phyloP scores from a whole-genome alignment of 371 early-diverging fungal species.

The Chytridium lagenaria region DNA sequence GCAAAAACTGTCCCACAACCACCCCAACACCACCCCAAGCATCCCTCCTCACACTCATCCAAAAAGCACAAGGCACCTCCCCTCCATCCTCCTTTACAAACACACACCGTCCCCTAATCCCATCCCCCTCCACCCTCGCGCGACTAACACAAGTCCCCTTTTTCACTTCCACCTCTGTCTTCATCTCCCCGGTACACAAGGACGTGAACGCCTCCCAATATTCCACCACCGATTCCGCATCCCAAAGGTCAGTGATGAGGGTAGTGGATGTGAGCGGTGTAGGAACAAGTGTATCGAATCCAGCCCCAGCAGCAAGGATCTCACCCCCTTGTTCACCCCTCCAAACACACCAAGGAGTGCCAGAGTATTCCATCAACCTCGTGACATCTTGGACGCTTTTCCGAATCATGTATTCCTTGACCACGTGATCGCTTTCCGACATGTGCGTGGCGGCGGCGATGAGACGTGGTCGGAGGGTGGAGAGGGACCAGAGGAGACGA shows the following conservation, averaged over 20 bases:
- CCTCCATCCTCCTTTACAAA: conserved; percentile 1
- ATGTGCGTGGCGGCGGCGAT: not conserved
- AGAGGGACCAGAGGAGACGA: conserved; percentile 9
- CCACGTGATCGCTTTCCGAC: not conserved
- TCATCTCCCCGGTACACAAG: not conserved
- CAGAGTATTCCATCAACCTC: not conserved
- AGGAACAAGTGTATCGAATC: not conserved
- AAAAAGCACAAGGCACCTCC: conserved; percentile 6
- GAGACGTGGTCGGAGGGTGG: conserved; percentile 5
- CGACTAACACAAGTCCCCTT: too few species aligned
- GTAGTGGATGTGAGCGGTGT: not conserved
- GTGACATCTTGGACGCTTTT: not conserved
- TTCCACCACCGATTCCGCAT: not conserved
- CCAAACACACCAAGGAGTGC: not conserved
- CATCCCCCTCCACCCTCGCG: not conserved
- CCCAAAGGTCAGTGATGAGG: not conserved
- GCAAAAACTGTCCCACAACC: conserved; percentile 20
- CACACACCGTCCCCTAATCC: not conserved
- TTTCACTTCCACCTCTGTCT: not conserved
- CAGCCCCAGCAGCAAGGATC: not conserved
- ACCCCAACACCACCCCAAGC: not conserved
- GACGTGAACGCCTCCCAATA: conserved; percentile 7
- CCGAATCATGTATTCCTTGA: not conserved
- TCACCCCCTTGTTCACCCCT: not conserved
- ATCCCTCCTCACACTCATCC: conserved; percentile 14